A percentile compares a stretch with the other conserved stretches of the same genome.
Conservation (phyloP, 2,329 filamentous ascomycete species). For the Hypoxylon sp. region DNA sequence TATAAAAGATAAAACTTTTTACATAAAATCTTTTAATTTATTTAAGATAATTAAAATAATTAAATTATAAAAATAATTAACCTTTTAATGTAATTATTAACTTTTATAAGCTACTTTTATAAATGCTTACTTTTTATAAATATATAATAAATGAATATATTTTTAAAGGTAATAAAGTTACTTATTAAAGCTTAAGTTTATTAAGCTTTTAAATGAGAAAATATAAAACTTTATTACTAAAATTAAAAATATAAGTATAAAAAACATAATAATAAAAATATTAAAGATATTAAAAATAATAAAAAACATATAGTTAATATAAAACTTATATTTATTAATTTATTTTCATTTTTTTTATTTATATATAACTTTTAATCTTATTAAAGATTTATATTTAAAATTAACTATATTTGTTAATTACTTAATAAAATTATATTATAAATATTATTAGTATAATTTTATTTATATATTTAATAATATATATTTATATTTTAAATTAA, state of each 20-base stretch:
- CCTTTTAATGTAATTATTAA: neutral
- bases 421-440: neutral
- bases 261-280: neutral
- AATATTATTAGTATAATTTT: neutral
- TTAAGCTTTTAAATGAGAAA: neutral
- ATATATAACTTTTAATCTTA: neutral
- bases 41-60: neutral
- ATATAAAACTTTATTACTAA: neutral
- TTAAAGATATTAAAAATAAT: neutral
- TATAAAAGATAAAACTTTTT: neutral
- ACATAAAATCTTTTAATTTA: neutral
- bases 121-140: neutral
- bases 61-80: neutral
- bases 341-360: neutral
- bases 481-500: slow-evolving; percentile 1
- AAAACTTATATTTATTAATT: neutral
- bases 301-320: neutral
- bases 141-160: neutral
- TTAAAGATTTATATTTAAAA: neutral
- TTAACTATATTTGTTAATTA: slow-evolving; percentile 1
- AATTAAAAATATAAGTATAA: neutral
- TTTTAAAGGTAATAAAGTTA: neutral
- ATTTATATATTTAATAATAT: neutral
- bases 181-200: neutral
- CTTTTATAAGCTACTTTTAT: neutral